phyloP scores from a whole-genome alignment of 2,329 filamentous ascomycete genomes.

The Cladosporium sp. region DNA sequence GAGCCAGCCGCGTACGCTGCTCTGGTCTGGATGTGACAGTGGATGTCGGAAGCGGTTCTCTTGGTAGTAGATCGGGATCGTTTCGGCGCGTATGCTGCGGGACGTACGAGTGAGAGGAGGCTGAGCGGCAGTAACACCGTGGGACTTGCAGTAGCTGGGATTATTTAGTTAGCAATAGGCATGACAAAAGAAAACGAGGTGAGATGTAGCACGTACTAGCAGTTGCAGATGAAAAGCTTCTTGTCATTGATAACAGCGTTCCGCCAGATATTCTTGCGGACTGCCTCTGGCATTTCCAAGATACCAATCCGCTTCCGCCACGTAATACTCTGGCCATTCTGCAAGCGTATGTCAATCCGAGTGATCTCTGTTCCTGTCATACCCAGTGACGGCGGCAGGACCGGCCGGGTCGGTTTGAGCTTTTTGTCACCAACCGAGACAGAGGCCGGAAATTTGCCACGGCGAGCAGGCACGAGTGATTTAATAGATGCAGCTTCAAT shows the following conservation, averaged over 20 bases:
- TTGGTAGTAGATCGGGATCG: conserved; percentile 1
- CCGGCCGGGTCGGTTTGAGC: neutral
- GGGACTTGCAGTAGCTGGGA: neutral
- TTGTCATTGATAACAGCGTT: neutral
- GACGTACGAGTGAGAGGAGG: conserved; percentile 1
- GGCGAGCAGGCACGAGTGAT: neutral
- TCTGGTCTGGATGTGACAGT: neutral
- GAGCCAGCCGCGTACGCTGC: conserved; percentile 1
- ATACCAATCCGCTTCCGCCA: neutral
- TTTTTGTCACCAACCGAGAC: neutral
- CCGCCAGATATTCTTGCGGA: conserved; percentile 1
- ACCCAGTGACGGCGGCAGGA: neutral
- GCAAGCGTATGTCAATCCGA: neutral
- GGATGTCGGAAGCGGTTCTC: neutral
- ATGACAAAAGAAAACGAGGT: no score
- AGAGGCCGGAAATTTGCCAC: neutral
- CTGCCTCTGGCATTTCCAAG: neutral
- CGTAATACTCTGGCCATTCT: neutral
- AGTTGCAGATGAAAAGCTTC: conserved; percentile 4
- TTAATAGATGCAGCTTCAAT: no score
- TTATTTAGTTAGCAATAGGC: neutral
- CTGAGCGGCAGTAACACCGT: neutral
- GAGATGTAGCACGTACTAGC: neutral
- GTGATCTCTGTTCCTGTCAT: neutral
- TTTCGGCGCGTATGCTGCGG: neutral